phyloP scores from a whole-genome alignment of 306 rosid genomes.

The Rosa multiflora region DNA sequence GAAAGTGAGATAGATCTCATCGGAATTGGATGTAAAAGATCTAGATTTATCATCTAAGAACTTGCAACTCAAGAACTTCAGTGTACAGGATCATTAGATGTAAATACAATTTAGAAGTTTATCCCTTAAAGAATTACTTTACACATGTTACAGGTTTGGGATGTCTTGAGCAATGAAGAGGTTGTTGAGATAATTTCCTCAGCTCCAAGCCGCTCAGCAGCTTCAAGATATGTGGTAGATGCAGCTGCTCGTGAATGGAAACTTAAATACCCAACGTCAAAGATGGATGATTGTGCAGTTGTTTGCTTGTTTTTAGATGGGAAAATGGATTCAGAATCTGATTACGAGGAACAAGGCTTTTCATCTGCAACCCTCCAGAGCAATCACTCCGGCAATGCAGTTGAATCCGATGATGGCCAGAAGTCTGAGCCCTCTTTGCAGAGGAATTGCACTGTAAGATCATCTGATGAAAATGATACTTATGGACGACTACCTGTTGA shows the following conservation, averaged over 20 bases:
- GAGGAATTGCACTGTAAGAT: conserved; percentile 78
- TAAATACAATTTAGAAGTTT: not conserved
- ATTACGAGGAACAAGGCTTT: conserved; percentile 76
- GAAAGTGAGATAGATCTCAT: not conserved
- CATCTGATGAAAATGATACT: conserved; percentile 68
- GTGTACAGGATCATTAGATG: not conserved
- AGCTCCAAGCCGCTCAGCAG: conserved; percentile 66
- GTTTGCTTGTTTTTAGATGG: conserved; percentile 86
- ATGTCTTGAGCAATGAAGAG: conserved; percentile 92
- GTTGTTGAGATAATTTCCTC: conserved; percentile 84
- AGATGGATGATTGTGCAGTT: conserved; percentile 97
- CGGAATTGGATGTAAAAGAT: not conserved
- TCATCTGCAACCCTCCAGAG: conserved; percentile 93
- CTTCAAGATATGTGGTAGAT: conserved; percentile 75
- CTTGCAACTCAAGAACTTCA: not conserved
- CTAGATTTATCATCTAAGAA: not conserved
- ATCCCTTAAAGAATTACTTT: not conserved
- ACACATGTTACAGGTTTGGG: conserved; percentile 71
- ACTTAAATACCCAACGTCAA: conserved; percentile 87
- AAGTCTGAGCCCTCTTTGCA: conserved; percentile 79
- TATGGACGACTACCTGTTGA: conserved; percentile 42
- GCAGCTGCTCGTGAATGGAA: conserved; percentile 92
- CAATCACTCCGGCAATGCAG: conserved; percentile 75
- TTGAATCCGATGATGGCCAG: conserved; percentile 82
- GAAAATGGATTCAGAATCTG: conserved; percentile 95